These are phyloP conservation scores for Camelina hispida DNA, from an alignment of 345 rosid species.

Conservation along the genomic window DNA sequence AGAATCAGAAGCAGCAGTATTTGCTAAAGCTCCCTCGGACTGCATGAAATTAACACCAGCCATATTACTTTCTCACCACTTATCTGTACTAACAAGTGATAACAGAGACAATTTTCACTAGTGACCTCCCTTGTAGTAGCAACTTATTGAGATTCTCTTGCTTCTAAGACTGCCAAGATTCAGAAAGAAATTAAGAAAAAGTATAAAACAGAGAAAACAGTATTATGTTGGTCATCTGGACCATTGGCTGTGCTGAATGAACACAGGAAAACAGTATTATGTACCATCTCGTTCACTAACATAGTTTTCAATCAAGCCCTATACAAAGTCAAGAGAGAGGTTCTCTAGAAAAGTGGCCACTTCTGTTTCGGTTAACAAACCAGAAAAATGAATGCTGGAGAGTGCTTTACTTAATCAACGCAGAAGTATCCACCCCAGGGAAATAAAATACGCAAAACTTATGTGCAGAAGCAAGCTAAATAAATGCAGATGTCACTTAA, in stretches of 20 bases:
- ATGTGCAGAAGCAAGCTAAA: constrained; percentile 1
- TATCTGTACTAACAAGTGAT: constrained; percentile 52
- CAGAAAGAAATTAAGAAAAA: not conserved
- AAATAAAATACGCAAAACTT: not conserved
- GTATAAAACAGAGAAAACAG: not conserved
- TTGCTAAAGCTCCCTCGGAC: constrained; percentile 67
- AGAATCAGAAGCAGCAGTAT: constrained; percentile 76
- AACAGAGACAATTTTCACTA: constrained; percentile 43
- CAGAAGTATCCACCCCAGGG: constrained; percentile 4
- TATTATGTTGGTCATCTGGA: not conserved
- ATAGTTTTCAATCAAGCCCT: not conserved
- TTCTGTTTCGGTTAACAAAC: constrained; percentile 9
- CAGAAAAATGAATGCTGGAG: constrained; percentile 14
- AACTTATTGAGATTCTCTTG: constrained; percentile 42
- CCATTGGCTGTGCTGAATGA: constrained; percentile 4
- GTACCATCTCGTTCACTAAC: not conserved
- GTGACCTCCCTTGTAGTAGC: constrained; percentile 49
- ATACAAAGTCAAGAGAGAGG: not conserved
- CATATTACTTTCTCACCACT: constrained; percentile 64
- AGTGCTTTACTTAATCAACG: constrained; percentile 15
- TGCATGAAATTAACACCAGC: constrained; percentile 56
- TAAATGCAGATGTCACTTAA: constrained; percentile 7
- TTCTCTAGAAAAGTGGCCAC: constrained; percentile 3
- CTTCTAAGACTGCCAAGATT: constrained; percentile 24
- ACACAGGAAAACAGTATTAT: constrained; percentile 9